Conservation (phyloP, 1,284 basidiomycete genomes). For the Malassezia nana region DNA sequence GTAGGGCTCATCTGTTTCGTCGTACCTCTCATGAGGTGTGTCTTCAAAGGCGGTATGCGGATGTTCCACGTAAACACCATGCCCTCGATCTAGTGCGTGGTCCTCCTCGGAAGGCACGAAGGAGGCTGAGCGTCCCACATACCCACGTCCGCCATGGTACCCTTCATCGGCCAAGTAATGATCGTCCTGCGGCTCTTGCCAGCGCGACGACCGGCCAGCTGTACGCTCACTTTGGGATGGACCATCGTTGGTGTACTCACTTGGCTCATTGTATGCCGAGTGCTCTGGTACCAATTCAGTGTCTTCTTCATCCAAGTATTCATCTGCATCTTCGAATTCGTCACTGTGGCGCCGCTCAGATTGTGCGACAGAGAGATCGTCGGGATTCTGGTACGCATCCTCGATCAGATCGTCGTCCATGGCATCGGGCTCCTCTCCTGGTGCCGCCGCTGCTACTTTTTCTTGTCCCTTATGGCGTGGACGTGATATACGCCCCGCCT, state of each 20-base stretch:
- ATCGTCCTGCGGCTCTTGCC: no score
- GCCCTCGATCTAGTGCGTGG: neutral
- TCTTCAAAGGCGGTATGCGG: conserved; percentile 8
- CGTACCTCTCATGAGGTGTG: neutral
- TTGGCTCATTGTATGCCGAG: neutral
- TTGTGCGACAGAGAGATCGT: neutral
- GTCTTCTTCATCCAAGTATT: neutral
- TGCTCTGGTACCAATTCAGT: neutral
- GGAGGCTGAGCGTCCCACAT: neutral
- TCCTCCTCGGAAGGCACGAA: neutral
- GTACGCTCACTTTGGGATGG: neutral
- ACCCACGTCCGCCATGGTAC: neutral
- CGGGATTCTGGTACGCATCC: neutral
- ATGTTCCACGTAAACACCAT: conserved; percentile 7
- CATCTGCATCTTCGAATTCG: conserved; percentile 4
- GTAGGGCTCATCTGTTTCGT: neutral
- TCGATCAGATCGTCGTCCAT: neutral
- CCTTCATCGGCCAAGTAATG: neutral
- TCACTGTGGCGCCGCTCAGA: neutral
- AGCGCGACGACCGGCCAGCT: neutral
- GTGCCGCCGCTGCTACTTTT: neutral
- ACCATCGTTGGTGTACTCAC: neutral
- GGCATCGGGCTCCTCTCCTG: neutral
- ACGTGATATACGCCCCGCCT: neutral
- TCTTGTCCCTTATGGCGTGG: neutral